Percentiles rank a stretch among this genome's conserved stretches.
Conservation (phyloP, 106 monocot genomes). For the Agapanthus africanus region DNA sequence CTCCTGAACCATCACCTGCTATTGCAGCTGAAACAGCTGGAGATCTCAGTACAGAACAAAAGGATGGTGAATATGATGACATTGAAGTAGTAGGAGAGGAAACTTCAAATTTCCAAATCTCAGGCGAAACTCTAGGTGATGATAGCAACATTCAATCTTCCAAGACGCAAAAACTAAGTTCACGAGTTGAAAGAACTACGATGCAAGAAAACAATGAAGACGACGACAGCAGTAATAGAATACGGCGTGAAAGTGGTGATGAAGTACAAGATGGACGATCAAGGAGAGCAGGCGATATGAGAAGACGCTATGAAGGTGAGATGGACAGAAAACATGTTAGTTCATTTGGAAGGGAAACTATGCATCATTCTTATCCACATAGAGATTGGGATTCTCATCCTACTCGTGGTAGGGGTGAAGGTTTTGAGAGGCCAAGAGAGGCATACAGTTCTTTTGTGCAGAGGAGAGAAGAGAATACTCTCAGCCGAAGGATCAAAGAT, state of each 20-base stretch:
- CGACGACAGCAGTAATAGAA: constrained; percentile 37
- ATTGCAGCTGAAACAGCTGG: constrained; percentile 19
- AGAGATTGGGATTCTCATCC: constrained; percentile 38
- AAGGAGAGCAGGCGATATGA: too few relatives aligned
- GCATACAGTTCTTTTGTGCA: constrained; percentile 25
- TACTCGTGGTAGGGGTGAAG: constrained; percentile 33
- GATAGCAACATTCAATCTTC: constrained; percentile 31
- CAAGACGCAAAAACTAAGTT: constrained; percentile 39
- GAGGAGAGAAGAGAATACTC: constrained; percentile 49
- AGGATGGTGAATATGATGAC: too few relatives aligned
- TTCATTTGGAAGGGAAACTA: constrained; percentile 37
- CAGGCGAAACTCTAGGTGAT: constrained; percentile 33
- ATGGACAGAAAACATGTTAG: constrained; percentile 17
- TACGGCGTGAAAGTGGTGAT: constrained; percentile 33
- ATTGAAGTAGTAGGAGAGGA: constrained; percentile 47
- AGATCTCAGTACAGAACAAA: constrained; percentile 33
- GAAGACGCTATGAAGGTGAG: constrained; percentile 29
- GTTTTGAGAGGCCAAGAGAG: constrained; percentile 56
- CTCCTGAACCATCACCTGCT: too few relatives aligned
- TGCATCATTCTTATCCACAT: constrained; percentile 29
- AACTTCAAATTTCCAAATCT: constrained; percentile 35
- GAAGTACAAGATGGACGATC: constrained; percentile 36
- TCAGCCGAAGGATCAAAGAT: constrained; percentile 50
- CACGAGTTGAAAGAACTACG: constrained; percentile 38
- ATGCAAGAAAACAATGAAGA: constrained; percentile 23